Conservation (phyloP, 1,139 yeast genomes). For the Sugiyamaella novakii region DNA sequence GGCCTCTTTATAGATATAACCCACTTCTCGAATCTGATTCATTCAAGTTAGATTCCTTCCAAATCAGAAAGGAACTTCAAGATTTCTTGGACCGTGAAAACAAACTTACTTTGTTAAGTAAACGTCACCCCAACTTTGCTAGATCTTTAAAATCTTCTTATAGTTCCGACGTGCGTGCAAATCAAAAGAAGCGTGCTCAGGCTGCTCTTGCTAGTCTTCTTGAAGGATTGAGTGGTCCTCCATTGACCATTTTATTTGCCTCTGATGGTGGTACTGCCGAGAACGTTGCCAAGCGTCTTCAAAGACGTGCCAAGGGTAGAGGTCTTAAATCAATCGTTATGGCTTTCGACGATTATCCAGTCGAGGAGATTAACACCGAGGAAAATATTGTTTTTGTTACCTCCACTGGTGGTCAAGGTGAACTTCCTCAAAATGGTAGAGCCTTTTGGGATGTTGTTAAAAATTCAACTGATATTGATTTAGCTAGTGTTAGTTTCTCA, state of each 20-base stretch:
- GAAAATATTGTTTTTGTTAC: constrained; percentile 79
- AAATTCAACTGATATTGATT: constrained; percentile 65
- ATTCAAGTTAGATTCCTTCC: constrained; percentile 83
- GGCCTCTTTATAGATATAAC: constrained; percentile 91
- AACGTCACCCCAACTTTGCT: constrained; percentile 72
- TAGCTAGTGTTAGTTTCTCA: constrained; percentile 67
- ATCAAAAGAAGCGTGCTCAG: constrained; percentile 70
- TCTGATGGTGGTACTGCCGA: constrained; percentile 97
- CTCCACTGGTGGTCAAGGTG: constrained; percentile 98
- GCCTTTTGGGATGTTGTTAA: constrained; percentile 85
- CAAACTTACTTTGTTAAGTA: constrained; percentile 73
- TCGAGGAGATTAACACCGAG: constrained; percentile 80
- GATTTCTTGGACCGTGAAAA: constrained; percentile 88
- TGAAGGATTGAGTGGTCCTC: constrained; percentile 92
- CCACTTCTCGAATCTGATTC: constrained; percentile 57
- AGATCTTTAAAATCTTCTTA: constrained; percentile 67
- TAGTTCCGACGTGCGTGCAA: constrained; percentile 61
- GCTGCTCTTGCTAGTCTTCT: constrained; percentile 74
- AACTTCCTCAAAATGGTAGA: constrained; percentile 94
- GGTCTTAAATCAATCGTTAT: constrained; percentile 78
- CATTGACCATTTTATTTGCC: constrained; percentile 84
- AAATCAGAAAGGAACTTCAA: constrained; percentile 72
- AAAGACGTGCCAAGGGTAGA: constrained; percentile 80
- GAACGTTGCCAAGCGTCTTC: constrained; percentile 75
- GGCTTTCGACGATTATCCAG: constrained; percentile 82